Conservation (phyloP, 129 eudicot species). For the Saposhnikovia divaricata region DNA sequence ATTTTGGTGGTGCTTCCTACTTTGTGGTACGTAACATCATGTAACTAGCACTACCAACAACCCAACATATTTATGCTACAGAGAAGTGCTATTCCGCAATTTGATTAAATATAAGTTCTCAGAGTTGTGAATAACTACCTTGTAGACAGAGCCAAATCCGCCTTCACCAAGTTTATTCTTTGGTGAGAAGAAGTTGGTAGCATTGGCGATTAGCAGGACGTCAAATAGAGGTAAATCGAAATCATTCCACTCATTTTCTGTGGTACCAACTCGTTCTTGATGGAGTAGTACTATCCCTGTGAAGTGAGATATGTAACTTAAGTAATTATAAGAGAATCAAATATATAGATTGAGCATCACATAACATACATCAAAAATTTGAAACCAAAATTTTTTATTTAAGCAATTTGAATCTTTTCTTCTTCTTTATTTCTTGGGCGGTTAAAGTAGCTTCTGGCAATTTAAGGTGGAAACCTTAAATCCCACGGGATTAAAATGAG, state of each 20-base stretch:
- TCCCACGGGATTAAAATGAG: neutral
- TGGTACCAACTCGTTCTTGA: neutral
- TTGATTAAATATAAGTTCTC: neutral
- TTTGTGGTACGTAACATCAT: neutral
- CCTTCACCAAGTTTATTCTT: slow-evolving; percentile 9
- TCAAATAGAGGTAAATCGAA: neutral
- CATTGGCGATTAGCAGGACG: neutral
- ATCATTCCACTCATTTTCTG: neutral
- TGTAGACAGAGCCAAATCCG: slow-evolving; percentile 9
- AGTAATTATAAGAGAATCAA: neutral
- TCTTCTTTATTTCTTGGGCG: neutral
- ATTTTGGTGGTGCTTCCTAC: neutral
- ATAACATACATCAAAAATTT: neutral
- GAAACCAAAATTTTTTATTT: neutral
- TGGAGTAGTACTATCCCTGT: neutral
- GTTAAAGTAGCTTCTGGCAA: too few relatives aligned
- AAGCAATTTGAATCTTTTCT: neutral
- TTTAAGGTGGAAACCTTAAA: too few relatives aligned
- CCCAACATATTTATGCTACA: neutral
- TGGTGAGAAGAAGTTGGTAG: slow-evolving; percentile 2
- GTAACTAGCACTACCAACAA: neutral
- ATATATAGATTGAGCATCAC: neutral
- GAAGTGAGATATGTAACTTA: neutral
- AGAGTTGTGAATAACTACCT: neutral
- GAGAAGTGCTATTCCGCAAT: neutral